Base-by-base conservation (phyloP, 352 stramenopile species). In the Achlya hypogyna region DNA sequence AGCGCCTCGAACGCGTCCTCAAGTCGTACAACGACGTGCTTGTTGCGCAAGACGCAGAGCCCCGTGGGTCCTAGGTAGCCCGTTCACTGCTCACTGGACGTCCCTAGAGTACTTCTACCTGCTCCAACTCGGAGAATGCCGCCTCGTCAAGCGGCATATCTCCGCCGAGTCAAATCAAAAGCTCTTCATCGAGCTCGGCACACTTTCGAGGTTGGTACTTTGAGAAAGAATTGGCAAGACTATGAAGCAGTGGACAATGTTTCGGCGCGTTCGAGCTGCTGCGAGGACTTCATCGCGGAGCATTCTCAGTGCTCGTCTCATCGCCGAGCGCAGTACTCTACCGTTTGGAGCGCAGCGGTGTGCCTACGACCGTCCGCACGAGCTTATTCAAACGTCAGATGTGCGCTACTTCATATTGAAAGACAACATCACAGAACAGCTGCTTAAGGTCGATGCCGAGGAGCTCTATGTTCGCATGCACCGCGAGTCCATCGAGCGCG, bases 11-110 rank as follows among this genome's bases (percentile, higher is more conserved):
- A 71, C 79, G 77, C 67, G 43, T 86, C 5, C 73, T 75, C 51
- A 64, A 74, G 53, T 79, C 78, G 35, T 88, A 86, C 72, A 90
- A 90, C 69, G 80, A 90, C 63, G 63, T 87, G 4, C 23, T 90
- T 31, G 56, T 86, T 0, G 58, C 73, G 14, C 76, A 91, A 71
- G 74, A 78, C 38, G 81, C 83, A 22, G 74, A 74, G 40, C 72
- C 80, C 31, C 79, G 80, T 91, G 71, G 5, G 78, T 74, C n/a
- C n/a, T 14, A 22, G 6, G 20, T 20, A 23, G 34, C 6, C n/a
- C 29, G 0, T 0, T 23, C 49, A 38, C 5, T 35, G 47, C 34
- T 53, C n/a, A 25, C 10, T 47, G 5, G n/a, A 20, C 22, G 42
- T 27, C 1, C 12, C 10, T 56, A 86, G 82, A 79, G 42, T 56